A percentile compares a stretch with the other conserved stretches of the same genome.
phyloP scores from a whole-genome alignment of 2,329 filamentous ascomycete genomes.

The Alternaria dauci region DNA sequence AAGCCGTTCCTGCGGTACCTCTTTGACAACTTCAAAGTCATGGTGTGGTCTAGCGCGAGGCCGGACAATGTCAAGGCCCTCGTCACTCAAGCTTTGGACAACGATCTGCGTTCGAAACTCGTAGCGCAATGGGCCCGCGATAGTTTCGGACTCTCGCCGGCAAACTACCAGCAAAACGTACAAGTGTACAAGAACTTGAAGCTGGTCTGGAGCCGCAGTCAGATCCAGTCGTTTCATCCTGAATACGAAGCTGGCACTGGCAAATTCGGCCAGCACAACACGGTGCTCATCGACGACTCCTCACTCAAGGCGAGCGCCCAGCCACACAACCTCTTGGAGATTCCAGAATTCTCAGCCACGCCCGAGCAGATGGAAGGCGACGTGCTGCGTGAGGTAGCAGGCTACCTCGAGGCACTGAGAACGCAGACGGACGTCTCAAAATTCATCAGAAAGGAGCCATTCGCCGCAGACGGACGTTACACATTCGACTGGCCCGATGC shows the following conservation, averaged over 20 bases:
- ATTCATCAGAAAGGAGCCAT: constrained; percentile 60
- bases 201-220: constrained; percentile 69
- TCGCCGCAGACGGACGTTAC: constrained; percentile 39
- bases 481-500: constrained; percentile 37
- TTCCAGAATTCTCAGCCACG: constrained; percentile 76
- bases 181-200: constrained; percentile 90
- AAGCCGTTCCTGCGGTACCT: constrained; percentile 75
- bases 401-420: constrained; percentile 62
- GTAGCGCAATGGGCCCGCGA: constrained; percentile 82
- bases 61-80: constrained; percentile 75
- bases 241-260: constrained; percentile 37
- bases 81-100: constrained; percentile 69
- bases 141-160: constrained; percentile 69
- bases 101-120: constrained; percentile 62
- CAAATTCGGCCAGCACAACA: constrained; percentile 83
- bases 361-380: constrained; percentile 53
- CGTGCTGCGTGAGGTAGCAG: constrained; percentile 60
- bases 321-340: constrained; percentile 80
- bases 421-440: constrained; percentile 68
- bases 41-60: constrained; percentile 89
- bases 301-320: constrained; percentile 80
- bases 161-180: constrained; percentile 74
- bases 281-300: constrained; percentile 88
- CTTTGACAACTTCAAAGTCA: constrained; percentile 77
- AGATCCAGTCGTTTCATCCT: constrained; percentile 56